phyloP scores from a whole-genome alignment of 2,329 filamentous ascomycete genomes.

The Colletotrichum plurivorum region DNA sequence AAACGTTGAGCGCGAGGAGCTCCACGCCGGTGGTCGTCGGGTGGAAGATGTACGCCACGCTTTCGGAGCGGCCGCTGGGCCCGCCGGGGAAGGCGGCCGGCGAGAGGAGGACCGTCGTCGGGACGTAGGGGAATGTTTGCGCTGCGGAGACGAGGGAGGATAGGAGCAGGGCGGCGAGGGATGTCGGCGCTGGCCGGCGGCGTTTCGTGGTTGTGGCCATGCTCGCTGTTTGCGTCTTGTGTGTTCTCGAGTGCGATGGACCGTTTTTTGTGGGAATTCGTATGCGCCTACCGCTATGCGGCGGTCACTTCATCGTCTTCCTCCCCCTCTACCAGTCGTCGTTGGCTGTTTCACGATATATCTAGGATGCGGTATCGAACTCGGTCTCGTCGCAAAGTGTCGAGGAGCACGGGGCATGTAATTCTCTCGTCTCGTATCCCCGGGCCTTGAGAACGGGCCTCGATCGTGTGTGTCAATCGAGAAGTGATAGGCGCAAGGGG shows the following conservation, averaged over 20 bases:
- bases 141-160: slow-evolving; percentile 48
- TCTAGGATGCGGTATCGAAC: not conserved
- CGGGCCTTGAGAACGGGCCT: slow-evolving; percentile 27
- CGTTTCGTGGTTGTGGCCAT: slow-evolving; percentile 6
- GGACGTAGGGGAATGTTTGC: slow-evolving; percentile 79
- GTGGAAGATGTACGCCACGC: slow-evolving; percentile 79
- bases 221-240: slow-evolving; percentile 1
- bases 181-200: slow-evolving; percentile 10
- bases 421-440: not conserved
- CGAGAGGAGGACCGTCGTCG: slow-evolving; percentile 78
- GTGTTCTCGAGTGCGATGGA: slow-evolving; percentile 12
- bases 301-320: slow-evolving; percentile 33
- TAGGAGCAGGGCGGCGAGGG: slow-evolving; percentile 34
- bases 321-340: not conserved
- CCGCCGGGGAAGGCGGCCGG: slow-evolving; percentile 58
- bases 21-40: slow-evolving; percentile 62
- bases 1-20: slow-evolving; percentile 77
- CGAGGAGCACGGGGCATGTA: slow-evolving; percentile 1
- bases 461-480: not conserved
- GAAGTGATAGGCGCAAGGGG: slow-evolving; percentile 15
- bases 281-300: slow-evolving; percentile 36
- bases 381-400: not conserved
- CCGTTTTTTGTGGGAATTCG: slow-evolving; percentile 21
- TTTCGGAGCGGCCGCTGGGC: slow-evolving; percentile 50
- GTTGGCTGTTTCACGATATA: not conserved